These are phyloP conservation scores for Alternaria sp. DNA, from an alignment of 2,329 filamentous ascomycete genomes.

Conservation along the genomic window DNA sequence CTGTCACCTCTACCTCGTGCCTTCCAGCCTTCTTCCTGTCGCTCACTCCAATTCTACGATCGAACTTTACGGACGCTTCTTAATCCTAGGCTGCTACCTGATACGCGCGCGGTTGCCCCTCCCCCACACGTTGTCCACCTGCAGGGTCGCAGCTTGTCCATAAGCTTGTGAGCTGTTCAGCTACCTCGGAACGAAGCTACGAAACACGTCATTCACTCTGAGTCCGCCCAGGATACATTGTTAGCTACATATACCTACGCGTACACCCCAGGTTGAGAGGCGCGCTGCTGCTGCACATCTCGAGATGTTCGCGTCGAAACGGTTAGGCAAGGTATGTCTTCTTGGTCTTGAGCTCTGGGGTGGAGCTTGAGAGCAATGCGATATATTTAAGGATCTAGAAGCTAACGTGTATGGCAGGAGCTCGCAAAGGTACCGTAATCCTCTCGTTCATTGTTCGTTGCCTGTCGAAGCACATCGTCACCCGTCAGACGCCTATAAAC, in stretches of 20 bases:
- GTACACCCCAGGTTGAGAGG: not conserved
- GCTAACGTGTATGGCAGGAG: conserved; percentile 19
- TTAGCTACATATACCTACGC: not conserved
- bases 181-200: not conserved
- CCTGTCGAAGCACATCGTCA: not conserved
- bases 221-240: not conserved
- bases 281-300: not conserved
- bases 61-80: not conserved
- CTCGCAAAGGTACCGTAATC: conserved; percentile 26
- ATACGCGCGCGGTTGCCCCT: conserved; percentile 10
- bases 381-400: not conserved
- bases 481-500: not conserved
- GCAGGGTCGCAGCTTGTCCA: not conserved
- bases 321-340: conserved; percentile 55
- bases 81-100: not conserved
- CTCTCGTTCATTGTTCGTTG: not conserved
- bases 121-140: not conserved
- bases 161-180: not conserved
- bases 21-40: not conserved
- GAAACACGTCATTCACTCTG: not conserved
- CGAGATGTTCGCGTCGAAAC: conserved; percentile 59
- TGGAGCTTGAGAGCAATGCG: not conserved
- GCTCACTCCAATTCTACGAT: not conserved
- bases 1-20: not conserved
- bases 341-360: not conserved